These are phyloP conservation scores for Lachnellula arida DNA, from an alignment of 2,329 filamentous ascomycete genomes.

Conservation along the genomic window DNA sequence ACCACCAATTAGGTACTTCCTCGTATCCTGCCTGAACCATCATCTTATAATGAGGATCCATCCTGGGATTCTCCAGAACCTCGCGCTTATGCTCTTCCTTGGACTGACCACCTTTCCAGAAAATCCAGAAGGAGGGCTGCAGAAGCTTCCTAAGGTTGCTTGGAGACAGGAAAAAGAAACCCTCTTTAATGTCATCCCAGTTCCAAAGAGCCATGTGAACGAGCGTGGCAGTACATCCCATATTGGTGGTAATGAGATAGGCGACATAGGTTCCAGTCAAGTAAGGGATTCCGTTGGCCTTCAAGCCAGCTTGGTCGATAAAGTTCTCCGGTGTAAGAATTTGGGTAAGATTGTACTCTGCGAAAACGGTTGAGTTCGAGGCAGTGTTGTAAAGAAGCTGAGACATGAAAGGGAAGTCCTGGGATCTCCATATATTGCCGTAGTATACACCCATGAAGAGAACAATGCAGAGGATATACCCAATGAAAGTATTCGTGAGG, in stretches of 20 bases:
- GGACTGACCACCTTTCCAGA: slow-evolving; percentile 11
- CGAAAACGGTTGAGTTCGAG: slow-evolving; percentile 34
- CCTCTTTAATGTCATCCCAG: slow-evolving; percentile 35
- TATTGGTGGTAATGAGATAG: slow-evolving; percentile 41
- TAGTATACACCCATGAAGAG: slow-evolving; percentile 38
- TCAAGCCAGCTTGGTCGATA: slow-evolving; percentile 35
- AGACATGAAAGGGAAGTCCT: slow-evolving; percentile 39
- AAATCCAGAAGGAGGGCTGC: slow-evolving; percentile 8
- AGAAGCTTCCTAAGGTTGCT: slow-evolving; percentile 5
- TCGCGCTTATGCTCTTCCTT: slow-evolving; percentile 13
- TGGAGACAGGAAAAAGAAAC: slow-evolving; percentile 23
- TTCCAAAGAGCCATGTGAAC: slow-evolving; percentile 41
- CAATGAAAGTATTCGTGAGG: slow-evolving; percentile 29
- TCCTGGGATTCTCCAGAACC: slow-evolving; percentile 11
- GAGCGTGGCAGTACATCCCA: slow-evolving; percentile 43
- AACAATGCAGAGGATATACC: slow-evolving; percentile 24
- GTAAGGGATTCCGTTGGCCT: slow-evolving; percentile 37
- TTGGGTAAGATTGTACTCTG: slow-evolving; percentile 38
- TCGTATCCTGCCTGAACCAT: slow-evolving; percentile 43
- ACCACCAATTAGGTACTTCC: slow-evolving; percentile 55
- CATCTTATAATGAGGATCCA: slow-evolving; percentile 40
- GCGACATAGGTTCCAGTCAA: slow-evolving; percentile 38
- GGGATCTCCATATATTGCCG: slow-evolving; percentile 36
- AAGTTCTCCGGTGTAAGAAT: slow-evolving; percentile 37
- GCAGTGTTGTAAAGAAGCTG: slow-evolving; percentile 36